A percentile compares a stretch with the other conserved stretches of the same genome.
Evolutionary conservation across 345 rosid species (phyloP).

Genomic region (Euphorbia peplus): DNA sequence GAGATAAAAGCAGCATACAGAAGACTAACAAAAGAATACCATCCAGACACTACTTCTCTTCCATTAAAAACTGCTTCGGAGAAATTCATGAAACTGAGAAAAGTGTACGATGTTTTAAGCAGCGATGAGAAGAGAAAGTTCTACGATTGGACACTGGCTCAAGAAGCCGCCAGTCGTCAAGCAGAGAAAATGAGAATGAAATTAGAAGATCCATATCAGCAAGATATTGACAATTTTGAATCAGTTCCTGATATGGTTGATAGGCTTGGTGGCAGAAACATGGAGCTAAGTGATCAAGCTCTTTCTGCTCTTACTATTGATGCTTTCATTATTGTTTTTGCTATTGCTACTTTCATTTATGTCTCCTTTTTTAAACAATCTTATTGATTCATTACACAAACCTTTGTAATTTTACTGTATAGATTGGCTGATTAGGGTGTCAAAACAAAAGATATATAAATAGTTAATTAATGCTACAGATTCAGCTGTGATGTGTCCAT

Average conservation of each 20-base stretch:
- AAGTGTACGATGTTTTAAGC: slow-evolving; percentile 63
- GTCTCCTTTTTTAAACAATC: slow-evolving; percentile 65
- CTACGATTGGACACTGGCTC: slow-evolving; percentile 92
- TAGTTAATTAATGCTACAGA: too few species aligned
- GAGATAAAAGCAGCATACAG: slow-evolving; percentile 88
- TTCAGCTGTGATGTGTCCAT: too few species aligned
- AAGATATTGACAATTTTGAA: slow-evolving; percentile 41
- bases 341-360: slow-evolving; percentile 58
- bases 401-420: too few species aligned
- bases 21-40: slow-evolving; percentile 83
- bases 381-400: slow-evolving; percentile 28
- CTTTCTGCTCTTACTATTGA: slow-evolving; percentile 79
- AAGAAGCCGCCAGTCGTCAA: slow-evolving; percentile 77
- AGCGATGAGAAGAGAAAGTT: slow-evolving; percentile 60
- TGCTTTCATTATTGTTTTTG: slow-evolving; percentile 43
- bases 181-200: slow-evolving; percentile 73
- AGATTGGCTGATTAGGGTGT: too few species aligned
- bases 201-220: slow-evolving; percentile 65
- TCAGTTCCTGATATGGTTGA: slow-evolving; percentile 81
- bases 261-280: slow-evolving; percentile 75
- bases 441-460: too few species aligned
- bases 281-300: slow-evolving; percentile 79
- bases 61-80: slow-evolving; percentile 79
- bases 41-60: slow-evolving; percentile 90
- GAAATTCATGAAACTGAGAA: slow-evolving; percentile 73